Base-by-base conservation (phyloP, 177 flowering plant genomes). In the Vitis hybrid region DNA sequence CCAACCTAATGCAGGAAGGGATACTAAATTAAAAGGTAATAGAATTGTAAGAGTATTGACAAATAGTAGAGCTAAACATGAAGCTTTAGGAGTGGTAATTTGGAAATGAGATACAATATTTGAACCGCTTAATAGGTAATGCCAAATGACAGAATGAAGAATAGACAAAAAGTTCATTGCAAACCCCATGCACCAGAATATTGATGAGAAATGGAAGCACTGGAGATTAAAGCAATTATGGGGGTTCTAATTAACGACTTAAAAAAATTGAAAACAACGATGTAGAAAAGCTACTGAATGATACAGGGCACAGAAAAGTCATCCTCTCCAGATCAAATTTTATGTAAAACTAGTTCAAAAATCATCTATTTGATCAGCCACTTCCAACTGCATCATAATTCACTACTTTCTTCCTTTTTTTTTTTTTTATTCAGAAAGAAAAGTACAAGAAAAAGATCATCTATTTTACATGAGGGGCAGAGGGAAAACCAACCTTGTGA, bases 401-500 rank as follows among this genome's bases (percentile, higher is more conserved):
- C 45, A 40, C 45, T 40, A 40, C 45, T 7, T 5, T 40, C 45
- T 5, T 40, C 45, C 4, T 40, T 5, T 40, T 40, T 40, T 26
- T 26, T 6, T 5, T 40, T 7, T 40, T 40, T 7, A 3, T 40
- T 40, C 45, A 40, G 45, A 40, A 40, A 40, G 45, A 6, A 40
- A 40, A 40, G 45, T 40, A 40, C 8, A 40, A 40, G 45, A 40
- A 40, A 40, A 40, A 40, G 5, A 40, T 40, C 12, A 57, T 57
- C 60, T 17, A 18, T 7, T 57, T 13, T 6, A 54, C 5, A 54
- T 14, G 56, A 54, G 7, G 6, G 32, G 66, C 10, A 4, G 62
- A 58, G 40, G 23, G 49, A 62, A 65, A n/a, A 10, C 79, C 52
- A 51, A 94, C 97, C 98, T 94, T 62, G 83, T 81, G 56, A 94